Percentiles rank a stretch among this genome's conserved stretches.
These are phyloP conservation scores for Hansfordia pulvinata DNA, from an alignment of 2,329 filamentous ascomycete species.

Conservation along the genomic window DNA sequence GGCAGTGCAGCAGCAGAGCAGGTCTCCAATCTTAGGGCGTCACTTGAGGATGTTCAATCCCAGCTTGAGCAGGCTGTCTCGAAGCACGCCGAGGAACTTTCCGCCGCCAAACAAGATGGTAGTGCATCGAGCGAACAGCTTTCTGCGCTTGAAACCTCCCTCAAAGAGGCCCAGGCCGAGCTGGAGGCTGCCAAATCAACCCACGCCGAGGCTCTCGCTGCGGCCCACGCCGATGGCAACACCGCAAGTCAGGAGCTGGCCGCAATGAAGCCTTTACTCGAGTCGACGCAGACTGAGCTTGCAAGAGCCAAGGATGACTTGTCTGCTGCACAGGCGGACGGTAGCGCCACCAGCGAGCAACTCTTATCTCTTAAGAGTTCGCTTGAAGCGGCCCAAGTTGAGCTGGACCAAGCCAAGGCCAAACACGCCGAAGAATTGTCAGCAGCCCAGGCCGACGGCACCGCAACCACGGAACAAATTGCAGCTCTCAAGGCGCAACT, in stretches of 20 bases:
- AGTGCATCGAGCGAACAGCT: too few species aligned
- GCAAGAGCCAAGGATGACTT: conserved; percentile 32
- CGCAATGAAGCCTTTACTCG: conserved; percentile 34
- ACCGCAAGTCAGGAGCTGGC: conserved; percentile 29
- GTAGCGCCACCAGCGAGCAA: conserved; percentile 19
- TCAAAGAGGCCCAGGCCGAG: conserved; percentile 14
- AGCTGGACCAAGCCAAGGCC: conserved; percentile 15
- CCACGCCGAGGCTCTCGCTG: conserved; percentile 21
- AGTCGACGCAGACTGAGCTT: conserved; percentile 29
- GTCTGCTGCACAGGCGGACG: too few species aligned
- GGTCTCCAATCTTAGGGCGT: conserved; percentile 1
- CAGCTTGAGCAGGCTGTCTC: conserved; percentile 10
- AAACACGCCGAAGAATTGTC: conserved; percentile 19
- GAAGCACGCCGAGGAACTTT: conserved; percentile 12
- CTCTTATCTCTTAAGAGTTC: conserved; percentile 5
- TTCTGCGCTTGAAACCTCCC: conserved; percentile 1
- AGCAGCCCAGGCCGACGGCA: conserved; percentile 17
- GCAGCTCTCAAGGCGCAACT: conserved; percentile 20
- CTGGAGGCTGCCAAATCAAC: conserved; percentile 19
- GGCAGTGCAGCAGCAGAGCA: conserved; percentile 3
- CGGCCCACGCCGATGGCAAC: conserved; percentile 21
- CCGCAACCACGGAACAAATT: conserved; percentile 21
- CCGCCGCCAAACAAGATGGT: too few species aligned
- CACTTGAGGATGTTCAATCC: too few species aligned
- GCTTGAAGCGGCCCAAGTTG: conserved; percentile 38